Percentiles rank a stretch among this genome's conserved stretches.
These are phyloP conservation scores for Phaffia australis DNA, from an alignment of 768 basidiomycete species.

Conservation along the genomic window DNA sequence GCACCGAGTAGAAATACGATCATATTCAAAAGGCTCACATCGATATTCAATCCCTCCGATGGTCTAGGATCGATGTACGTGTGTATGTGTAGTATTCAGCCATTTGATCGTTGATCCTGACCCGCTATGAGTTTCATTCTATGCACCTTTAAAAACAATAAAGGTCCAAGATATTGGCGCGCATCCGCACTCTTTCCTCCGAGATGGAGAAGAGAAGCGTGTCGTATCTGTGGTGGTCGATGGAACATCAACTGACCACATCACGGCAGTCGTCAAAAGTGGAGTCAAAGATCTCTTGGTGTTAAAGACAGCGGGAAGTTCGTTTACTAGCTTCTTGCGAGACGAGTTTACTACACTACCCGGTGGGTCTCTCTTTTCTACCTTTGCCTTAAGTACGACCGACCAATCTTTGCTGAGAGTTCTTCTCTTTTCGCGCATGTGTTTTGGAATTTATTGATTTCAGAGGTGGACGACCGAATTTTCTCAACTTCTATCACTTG, in stretches of 20 bases:
- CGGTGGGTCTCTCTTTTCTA: constrained; percentile 15
- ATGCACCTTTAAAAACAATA: background rate
- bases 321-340: constrained; percentile 65
- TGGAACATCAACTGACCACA: constrained; percentile 40
- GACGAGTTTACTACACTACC: constrained; percentile 48
- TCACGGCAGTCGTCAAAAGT: constrained; percentile 44
- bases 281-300: constrained; percentile 70
- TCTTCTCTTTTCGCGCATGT: background rate
- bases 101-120: background rate
- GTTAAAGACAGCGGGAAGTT: constrained; percentile 77
- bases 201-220: constrained; percentile 85
- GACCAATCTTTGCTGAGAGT: background rate
- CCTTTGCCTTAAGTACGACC: background rate
- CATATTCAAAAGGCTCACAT: constrained; percentile 31
- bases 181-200: constrained; percentile 70
- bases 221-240: constrained; percentile 51
- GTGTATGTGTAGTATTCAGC: background rate
- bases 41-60: constrained; percentile 48
- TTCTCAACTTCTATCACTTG: constrained; percentile 81
- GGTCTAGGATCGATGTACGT: constrained; percentile 60
- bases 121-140: background rate
- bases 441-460: background rate
- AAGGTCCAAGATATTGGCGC: constrained; percentile 38
- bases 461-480: constrained; percentile 71
- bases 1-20: constrained; percentile 25